phyloP scores from a whole-genome alignment of 768 basidiomycete genomes.

The Lactarius akahatsu region DNA sequence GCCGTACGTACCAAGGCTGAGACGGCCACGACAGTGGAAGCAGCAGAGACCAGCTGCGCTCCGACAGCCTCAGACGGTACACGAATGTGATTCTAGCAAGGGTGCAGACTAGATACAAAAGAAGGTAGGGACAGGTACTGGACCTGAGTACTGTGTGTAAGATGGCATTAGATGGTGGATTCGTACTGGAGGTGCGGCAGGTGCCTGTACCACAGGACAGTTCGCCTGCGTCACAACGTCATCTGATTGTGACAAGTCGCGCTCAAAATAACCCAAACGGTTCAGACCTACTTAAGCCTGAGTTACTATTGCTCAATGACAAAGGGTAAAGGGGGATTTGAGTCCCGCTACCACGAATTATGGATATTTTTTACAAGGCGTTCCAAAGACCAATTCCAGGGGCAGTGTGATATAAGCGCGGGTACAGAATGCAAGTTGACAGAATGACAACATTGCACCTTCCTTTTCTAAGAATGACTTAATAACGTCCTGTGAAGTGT shows the following conservation, averaged over 20 bases:
- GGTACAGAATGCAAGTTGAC: no score
- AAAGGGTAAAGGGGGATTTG: no score
- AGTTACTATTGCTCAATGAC: no score
- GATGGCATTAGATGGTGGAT: conserved; percentile 82
- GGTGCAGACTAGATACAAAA: conserved; percentile 52
- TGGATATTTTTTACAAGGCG: no score
- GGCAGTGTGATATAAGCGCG: no score
- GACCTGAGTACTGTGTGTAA: conserved; percentile 59
- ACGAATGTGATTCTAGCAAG: neutral
- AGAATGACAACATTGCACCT: no score
- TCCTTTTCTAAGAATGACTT: no score
- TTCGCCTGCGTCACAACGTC: neutral
- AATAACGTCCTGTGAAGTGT: no score
- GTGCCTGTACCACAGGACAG: neutral
- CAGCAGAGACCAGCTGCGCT: neutral
- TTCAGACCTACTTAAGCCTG: no score
- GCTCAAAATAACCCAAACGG: no score
- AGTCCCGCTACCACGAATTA: neutral
- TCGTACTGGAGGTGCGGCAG: conserved; percentile 7
- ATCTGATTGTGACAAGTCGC: neutral
- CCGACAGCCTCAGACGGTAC: neutral
- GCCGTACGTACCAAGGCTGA: neutral
- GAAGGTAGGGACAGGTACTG: conserved; percentile 43
- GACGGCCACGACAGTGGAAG: neutral
- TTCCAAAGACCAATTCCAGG: no score